Base-by-base conservation (phyloP, 2,329 filamentous ascomycete species). In the Emergomyces pasteurianus region DNA sequence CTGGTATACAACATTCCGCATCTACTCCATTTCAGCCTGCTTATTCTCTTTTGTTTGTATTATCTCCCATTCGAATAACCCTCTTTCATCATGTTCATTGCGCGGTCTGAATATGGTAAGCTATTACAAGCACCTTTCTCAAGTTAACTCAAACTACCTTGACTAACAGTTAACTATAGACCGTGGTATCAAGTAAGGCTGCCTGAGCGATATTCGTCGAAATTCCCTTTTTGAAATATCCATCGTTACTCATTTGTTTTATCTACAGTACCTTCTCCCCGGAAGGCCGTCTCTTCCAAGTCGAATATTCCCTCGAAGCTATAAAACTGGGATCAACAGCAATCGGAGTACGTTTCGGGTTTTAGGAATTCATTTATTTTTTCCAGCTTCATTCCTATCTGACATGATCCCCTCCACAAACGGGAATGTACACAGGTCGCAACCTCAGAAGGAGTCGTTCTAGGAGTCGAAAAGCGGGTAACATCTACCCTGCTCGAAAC, bases 261-360 rank as follows among this genome's bases (percentile, higher is more conserved):
- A 18, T 12, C 12, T 14, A 63, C 74, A 95, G 89, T 84, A 99
- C 94, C 84, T 99, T 99, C 85, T 99, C 94, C 70, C 94, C 94
- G 64, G 94, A 99, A 84, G 94, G 94, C 73, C 94, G 94, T 79
- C 89, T 99, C 77, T 99, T 99, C 85, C 94, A 99, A 82, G 94
- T 99, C 81, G 94, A 99, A 88, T 99, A 99, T 86, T 97, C 94
- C 63, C 88, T 99, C 77, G 94, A 99, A 82, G 94, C 94, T 78
- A 99, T 99, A 85, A 99, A 99, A 83, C 89, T 97, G 68, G 94
- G 94, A 69, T 95, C 90, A 71, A 99, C 94, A 69, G 94, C 94
- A 73, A 99, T 99, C 79, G 94, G 94, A 70, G 92, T 86, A 81
- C 63, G 79, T 75, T 58, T 60, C 26, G 40, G 18, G 16, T 52